Conservation (phyloP, 805 yeast species). For the Wickerhamomyces chambardii region DNA sequence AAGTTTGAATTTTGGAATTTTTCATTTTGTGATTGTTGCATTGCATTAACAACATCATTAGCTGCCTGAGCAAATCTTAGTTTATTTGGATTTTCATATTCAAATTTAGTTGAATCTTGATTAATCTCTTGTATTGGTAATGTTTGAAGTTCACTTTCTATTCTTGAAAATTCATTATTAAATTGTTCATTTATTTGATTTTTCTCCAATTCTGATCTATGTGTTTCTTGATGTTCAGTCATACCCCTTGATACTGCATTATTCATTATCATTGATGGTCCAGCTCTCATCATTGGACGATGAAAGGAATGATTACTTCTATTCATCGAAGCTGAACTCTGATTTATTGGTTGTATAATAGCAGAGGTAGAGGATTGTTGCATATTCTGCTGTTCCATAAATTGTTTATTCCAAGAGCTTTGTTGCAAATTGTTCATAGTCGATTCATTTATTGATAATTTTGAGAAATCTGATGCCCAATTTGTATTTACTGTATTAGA, state of each 20-base stretch:
- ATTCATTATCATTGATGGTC: too few species aligned
- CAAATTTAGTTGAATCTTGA: background rate
- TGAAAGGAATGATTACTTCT: background rate
- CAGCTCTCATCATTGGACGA: background rate
- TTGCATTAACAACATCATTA: slow-evolving; percentile 14
- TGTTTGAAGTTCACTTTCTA: slow-evolving; percentile 11
- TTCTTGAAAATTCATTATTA: slow-evolving; percentile 7
- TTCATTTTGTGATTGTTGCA: slow-evolving; percentile 7
- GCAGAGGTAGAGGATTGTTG: background rate
- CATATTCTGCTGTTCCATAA: background rate
- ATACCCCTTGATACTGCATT: slow-evolving; percentile 1
- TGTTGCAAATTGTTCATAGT: slow-evolving; percentile 1
- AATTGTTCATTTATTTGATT: slow-evolving; percentile 7
- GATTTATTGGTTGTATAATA: background rate
- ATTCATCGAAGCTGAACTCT: slow-evolving; percentile 1
- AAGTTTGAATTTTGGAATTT: slow-evolving; percentile 18
- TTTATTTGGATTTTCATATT: slow-evolving; percentile 4
- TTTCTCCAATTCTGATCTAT: slow-evolving; percentile 1
- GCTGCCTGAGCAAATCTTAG: slow-evolving; percentile 17
- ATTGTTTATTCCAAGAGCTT: slow-evolving; percentile 2
- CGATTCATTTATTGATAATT: slow-evolving; percentile 3
- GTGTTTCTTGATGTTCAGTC: slow-evolving; percentile 16
- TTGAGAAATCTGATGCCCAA: slow-evolving; percentile 17
- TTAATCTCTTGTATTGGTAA: slow-evolving; percentile 2
- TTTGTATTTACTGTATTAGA: slow-evolving; percentile 3